Conservation (phyloP, 352 stramenopile species). For the Peronosclerospora sorghi region DNA sequence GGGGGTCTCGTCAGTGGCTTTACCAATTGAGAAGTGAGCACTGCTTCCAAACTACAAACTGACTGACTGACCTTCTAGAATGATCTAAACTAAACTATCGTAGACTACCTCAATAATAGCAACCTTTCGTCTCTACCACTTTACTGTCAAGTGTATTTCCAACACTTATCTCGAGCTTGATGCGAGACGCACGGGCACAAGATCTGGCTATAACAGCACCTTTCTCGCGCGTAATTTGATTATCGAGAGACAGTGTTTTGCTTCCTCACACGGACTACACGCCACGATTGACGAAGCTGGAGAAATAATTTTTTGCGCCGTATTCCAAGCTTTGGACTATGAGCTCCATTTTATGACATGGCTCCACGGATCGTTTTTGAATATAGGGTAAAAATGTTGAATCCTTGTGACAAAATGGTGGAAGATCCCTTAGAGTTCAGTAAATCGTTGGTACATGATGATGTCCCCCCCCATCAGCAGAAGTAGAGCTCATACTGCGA, state of each 20-base stretch:
- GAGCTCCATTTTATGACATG: slow-evolving; percentile 89
- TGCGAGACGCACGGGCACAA: slow-evolving; percentile 59
- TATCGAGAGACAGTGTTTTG: slow-evolving; percentile 88
- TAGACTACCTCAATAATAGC: too few relatives aligned
- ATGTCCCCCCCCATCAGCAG: slow-evolving; percentile 75
- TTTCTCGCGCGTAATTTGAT: slow-evolving; percentile 89
- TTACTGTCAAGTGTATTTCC: too few relatives aligned
- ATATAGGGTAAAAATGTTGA: slow-evolving; percentile 88
- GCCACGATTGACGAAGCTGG: slow-evolving; percentile 64
- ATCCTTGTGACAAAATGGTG: slow-evolving; percentile 87
- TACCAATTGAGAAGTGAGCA: too few relatives aligned
- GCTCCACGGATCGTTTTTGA: slow-evolving; percentile 88
- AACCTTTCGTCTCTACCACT: too few relatives aligned
- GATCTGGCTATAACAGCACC: slow-evolving; percentile 83
- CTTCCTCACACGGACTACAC: slow-evolving; percentile 89
- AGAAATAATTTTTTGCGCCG: slow-evolving; percentile 78
- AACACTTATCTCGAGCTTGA: slow-evolving; percentile 82
- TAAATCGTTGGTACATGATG: slow-evolving; percentile 83
- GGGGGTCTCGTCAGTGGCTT: too few relatives aligned
- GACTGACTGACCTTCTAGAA: too few relatives aligned
- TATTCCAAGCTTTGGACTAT: slow-evolving; percentile 94
- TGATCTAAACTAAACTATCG: too few relatives aligned
- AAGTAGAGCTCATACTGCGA: slow-evolving; percentile 79
- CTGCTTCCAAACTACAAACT: too few relatives aligned
- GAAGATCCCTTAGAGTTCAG: slow-evolving; percentile 87